These are phyloP conservation scores for Aotearoamyces nothofagi DNA, from an alignment of 2,329 filamentous ascomycete genomes.

Conservation along the genomic window DNA sequence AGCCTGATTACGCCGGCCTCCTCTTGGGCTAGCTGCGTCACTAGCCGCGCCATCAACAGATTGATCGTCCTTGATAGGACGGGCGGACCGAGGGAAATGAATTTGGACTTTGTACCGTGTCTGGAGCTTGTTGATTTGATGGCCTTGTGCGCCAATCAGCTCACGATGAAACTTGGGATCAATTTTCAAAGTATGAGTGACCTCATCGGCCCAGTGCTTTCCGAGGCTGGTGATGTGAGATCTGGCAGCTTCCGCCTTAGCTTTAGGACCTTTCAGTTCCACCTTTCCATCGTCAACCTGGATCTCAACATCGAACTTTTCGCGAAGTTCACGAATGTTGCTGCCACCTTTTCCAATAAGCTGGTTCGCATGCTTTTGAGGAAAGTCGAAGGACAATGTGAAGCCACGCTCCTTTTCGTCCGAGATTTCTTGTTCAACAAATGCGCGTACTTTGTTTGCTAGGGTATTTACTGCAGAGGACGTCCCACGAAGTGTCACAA, in stretches of 20 bases:
- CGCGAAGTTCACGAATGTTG: constrained; percentile 49
- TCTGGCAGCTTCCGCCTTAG: constrained; percentile 80
- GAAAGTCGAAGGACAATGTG: constrained; percentile 78
- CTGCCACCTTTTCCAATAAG: constrained; percentile 54
- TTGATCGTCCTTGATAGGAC: constrained; percentile 53
- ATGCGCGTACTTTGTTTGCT: constrained; percentile 56
- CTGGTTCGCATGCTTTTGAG: constrained; percentile 86
- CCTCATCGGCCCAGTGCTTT: constrained; percentile 81
- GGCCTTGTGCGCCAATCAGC: constrained; percentile 77
- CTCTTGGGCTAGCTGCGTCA: constrained; percentile 42
- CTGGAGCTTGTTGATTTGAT: constrained; percentile 82
- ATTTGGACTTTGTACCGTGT: constrained; percentile 88
- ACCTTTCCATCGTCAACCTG: constrained; percentile 91
- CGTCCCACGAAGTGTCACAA: constrained; percentile 64
- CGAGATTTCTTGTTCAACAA: constrained; percentile 75
- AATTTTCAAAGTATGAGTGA: constrained; percentile 74
- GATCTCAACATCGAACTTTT: constrained; percentile 57
- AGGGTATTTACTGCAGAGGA: constrained; percentile 57
- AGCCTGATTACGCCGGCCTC: constrained; percentile 55
- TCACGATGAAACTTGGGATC: constrained; percentile 89
- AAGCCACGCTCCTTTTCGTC: constrained; percentile 91
- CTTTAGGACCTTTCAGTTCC: constrained; percentile 88
- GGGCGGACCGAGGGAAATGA: constrained; percentile 67
- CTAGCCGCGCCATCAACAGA: constrained; percentile 53
- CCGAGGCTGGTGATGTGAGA: constrained; percentile 65